These are phyloP conservation scores for Phytophthora pluvialis DNA, from an alignment of 352 stramenopile species.

Conservation along the genomic window DNA sequence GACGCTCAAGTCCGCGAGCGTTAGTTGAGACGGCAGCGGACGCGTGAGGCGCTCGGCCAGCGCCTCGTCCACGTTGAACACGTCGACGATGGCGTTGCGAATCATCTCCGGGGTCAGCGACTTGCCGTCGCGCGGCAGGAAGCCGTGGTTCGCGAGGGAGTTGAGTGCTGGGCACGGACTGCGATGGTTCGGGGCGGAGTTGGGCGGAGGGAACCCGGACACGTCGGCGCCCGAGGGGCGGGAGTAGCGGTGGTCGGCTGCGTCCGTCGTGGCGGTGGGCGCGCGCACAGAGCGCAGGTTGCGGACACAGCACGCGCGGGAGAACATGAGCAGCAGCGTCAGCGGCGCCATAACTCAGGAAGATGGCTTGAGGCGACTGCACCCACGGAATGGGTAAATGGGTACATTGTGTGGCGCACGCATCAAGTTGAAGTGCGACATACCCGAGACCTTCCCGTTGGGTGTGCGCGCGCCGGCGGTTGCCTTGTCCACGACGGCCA, in stretches of 20 bases:
- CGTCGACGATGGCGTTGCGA: slow-evolving; percentile 43
- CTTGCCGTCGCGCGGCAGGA: slow-evolving; percentile 69
- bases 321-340: slow-evolving; percentile 22
- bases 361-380: slow-evolving; percentile 3
- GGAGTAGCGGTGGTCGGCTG: slow-evolving; percentile 43
- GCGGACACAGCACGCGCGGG: slow-evolving; percentile 4
- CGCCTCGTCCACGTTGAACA: slow-evolving; percentile 55
- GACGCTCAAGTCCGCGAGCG: slow-evolving; percentile 59
- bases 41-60: slow-evolving; percentile 44
- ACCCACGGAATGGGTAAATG: slow-evolving; percentile 7
- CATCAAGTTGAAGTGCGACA: slow-evolving; percentile 6
- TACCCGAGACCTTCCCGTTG: slow-evolving; percentile 56
- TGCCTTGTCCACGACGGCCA: slow-evolving; percentile 23
- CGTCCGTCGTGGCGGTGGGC: neutral
- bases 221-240: slow-evolving; percentile 45
- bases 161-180: slow-evolving; percentile 73
- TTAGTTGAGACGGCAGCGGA: slow-evolving; percentile 44
- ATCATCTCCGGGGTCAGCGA: slow-evolving; percentile 48
- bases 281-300: slow-evolving; percentile 6
- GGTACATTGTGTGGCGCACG: neutral
- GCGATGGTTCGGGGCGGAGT: slow-evolving; percentile 50
- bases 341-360: neutral
- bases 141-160: slow-evolving; percentile 73
- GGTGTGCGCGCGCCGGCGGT: slow-evolving; percentile 26
- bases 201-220: slow-evolving; percentile 53